These are phyloP conservation scores for Pseudocercospora crystallina DNA, from an alignment of 2,329 filamentous ascomycete genomes.

Conservation along the genomic window DNA sequence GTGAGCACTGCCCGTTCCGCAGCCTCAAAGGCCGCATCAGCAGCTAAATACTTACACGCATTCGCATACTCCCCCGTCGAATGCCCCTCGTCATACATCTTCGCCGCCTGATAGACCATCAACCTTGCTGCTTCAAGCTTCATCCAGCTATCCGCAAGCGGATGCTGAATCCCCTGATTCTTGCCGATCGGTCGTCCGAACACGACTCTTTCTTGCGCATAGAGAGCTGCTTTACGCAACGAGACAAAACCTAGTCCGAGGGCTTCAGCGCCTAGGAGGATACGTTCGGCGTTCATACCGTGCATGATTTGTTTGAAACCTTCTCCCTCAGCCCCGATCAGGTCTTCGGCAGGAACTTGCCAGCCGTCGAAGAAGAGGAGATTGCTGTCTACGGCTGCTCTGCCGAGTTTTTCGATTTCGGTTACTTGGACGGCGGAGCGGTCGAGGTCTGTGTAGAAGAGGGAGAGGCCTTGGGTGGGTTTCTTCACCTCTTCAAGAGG, in stretches of 20 bases:
- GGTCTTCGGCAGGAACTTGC: constrained; percentile 41
- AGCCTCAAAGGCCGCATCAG: constrained; percentile 62
- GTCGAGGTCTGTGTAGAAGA: constrained; percentile 49
- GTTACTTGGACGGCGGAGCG: constrained; percentile 38
- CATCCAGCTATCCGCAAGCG: constrained; percentile 66
- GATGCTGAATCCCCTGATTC: constrained; percentile 67
- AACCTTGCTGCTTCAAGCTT: constrained; percentile 64
- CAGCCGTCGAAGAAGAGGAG: constrained; percentile 47
- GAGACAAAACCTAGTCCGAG: constrained; percentile 48
- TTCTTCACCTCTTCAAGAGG: constrained; percentile 44
- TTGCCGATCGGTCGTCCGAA: constrained; percentile 65
- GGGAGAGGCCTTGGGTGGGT: constrained; percentile 43
- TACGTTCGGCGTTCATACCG: constrained; percentile 78
- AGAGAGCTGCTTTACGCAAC: constrained; percentile 56
- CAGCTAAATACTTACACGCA: constrained; percentile 69
- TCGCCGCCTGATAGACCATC: constrained; percentile 64
- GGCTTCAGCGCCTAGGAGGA: constrained; percentile 62
- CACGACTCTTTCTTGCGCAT: constrained; percentile 66
- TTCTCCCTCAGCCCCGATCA: constrained; percentile 44
- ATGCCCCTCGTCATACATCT: constrained; percentile 58
- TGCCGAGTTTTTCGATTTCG: constrained; percentile 49
- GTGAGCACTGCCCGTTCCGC: constrained; percentile 62
- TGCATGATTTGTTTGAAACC: constrained; percentile 61
- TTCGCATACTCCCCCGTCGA: constrained; percentile 57
- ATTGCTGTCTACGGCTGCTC: constrained; percentile 47